These are phyloP conservation scores for Gracilaria vermiculophylla DNA, from an alignment of 23 red algal species.

Conservation along the genomic window DNA sequence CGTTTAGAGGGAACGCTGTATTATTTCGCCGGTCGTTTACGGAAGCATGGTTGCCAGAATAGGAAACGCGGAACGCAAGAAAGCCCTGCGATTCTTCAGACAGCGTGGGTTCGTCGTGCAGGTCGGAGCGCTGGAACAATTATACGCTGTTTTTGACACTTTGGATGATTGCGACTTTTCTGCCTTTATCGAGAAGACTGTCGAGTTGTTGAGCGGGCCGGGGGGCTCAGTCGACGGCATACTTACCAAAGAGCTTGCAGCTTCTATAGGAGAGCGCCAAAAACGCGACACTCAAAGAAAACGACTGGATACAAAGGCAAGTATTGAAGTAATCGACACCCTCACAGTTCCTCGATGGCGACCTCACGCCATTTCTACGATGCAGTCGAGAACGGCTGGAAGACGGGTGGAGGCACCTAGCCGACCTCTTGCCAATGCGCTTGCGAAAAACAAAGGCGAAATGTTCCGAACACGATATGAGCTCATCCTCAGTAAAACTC, in stretches of 20 bases:
- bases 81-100: conserved; percentile 31
- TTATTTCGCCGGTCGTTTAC: no score
- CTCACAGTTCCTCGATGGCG: conserved; percentile 54
- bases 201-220: conserved; percentile 9
- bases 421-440: conserved; percentile 23
- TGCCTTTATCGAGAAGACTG: conserved; percentile 35
- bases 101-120: conserved; percentile 64
- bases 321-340: conserved; percentile 51
- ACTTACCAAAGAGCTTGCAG: conserved; percentile 31
- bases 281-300: not conserved
- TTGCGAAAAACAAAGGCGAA: conserved; percentile 25
- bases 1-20: no score
- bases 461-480: conserved; percentile 66
- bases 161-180: conserved; percentile 8
- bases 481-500: conserved; percentile 48
- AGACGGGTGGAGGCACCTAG: conserved; percentile 11
- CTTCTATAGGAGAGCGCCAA: conserved; percentile 18
- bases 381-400: not conserved
- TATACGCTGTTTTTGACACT: conserved; percentile 16
- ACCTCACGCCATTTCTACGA: conserved; percentile 25
- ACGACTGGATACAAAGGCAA: not conserved
- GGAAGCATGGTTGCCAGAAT: not conserved
- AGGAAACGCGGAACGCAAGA: conserved; percentile 4
- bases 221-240: conserved; percentile 28
- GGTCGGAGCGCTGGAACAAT: conserved; percentile 49